Base-by-base conservation (phyloP, 75 land plant species). In the Isoetes taiwanensis region DNA sequence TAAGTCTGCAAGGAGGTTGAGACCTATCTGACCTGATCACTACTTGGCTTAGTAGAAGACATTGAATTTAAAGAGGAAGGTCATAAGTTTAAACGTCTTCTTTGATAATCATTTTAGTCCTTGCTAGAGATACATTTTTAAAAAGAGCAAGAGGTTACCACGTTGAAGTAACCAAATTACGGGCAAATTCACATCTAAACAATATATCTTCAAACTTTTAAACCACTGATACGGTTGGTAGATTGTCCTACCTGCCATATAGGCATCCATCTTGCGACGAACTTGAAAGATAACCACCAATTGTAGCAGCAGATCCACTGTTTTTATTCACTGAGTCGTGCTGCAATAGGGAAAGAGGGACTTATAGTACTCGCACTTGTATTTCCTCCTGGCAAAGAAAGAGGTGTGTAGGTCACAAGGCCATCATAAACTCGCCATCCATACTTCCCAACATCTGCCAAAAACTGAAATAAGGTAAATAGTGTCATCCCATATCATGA, bases 361-460 rank as follows among this genome's bases (percentile, higher is more conserved):
- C 73, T 64, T 39, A 84, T 73, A 23, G 83, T 76, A 43, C 11
- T 65, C 24, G 65, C 50, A 25, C 74, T 63, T 54, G 95, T 84
- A 34, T 76, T 80, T 33, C 80, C 88, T 39, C 81, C 83, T 0
- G 75, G 78, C 24, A 74, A 10, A 28, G 10, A 32, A 26, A 54
- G 50, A 4, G 85, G 71, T 3, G 11, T 34, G 59, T 57, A 81
- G 32, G 35, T 56, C 35, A 46, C 16, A 3, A 62, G 65, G 16
- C 99, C 99, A 59, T 94, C 99, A 52, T 84, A 94, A 9, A 73
- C 66, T 24, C 90, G 72, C 99, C 99, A 94, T 20, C 99, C 99
- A 54, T 94, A 94, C 65, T 94, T 94, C 41, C 99, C 99, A 33
- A 81, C 29, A 9, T 14, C 30, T 75, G 78, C 99, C 87, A 69